Evolutionary conservation across 805 yeast species (phyloP).

Genomic region (Yarrowia hollandica): DNA sequence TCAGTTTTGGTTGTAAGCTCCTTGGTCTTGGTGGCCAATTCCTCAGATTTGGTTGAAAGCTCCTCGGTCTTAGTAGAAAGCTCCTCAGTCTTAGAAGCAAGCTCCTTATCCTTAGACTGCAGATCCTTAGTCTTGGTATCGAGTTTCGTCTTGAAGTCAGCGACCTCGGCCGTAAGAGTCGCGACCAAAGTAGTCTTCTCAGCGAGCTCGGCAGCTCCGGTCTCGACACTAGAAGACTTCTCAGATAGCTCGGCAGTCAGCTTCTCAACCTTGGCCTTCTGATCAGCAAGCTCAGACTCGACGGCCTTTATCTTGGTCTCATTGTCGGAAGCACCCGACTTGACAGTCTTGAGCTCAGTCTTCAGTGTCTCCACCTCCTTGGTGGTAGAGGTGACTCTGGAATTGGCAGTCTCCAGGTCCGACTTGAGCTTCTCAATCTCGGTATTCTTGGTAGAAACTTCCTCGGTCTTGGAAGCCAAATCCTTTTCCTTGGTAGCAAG

Average conservation of each 20-base stretch:
- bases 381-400: conserved; percentile 19
- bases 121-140: not conserved
- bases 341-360: conserved; percentile 5
- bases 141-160: not conserved
- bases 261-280: conserved; percentile 3
- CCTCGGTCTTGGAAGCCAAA: conserved; percentile 10
- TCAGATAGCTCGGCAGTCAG: not conserved
- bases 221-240: not conserved
- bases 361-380: conserved; percentile 20
- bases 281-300: conserved; percentile 24
- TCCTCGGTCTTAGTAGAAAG: not conserved
- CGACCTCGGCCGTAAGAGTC: not conserved
- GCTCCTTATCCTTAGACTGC: not conserved
- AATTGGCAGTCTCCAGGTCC: conserved; percentile 30
- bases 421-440: conserved; percentile 45
- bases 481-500: conserved; percentile 1
- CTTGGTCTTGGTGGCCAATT: not conserved
- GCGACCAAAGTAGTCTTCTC: not conserved
- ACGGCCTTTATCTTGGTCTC: conserved; percentile 25
- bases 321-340: conserved; percentile 29
- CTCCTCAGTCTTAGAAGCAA: not conserved
- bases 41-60: not conserved
- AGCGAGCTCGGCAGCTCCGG: not conserved
- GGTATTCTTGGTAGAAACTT: conserved; percentile 44
- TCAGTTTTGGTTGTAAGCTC: not conserved